A percentile compares a stretch with the other conserved stretches of the same genome.
phyloP scores from a whole-genome alignment of 768 basidiomycete species.

The Phlebiopsis flavidoalba region DNA sequence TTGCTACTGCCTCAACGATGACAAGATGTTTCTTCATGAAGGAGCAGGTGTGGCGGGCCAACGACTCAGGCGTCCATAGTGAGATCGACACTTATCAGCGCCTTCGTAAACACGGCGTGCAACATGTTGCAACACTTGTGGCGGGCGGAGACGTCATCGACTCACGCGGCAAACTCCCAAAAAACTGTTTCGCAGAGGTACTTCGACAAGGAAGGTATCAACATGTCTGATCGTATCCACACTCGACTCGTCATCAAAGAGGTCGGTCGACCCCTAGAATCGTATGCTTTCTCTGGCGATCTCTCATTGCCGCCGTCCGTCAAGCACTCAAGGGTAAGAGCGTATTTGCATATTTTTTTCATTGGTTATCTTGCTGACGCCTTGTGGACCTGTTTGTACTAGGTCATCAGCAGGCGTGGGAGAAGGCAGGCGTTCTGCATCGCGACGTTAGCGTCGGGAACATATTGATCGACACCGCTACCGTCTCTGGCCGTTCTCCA shows the following conservation, averaged over 20 bases:
- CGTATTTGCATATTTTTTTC: neutral
- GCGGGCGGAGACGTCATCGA: neutral
- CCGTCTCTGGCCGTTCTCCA: neutral
- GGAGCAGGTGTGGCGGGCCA: neutral
- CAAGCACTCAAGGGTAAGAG: neutral
- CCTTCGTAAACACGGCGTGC: neutral
- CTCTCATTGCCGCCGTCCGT: neutral
- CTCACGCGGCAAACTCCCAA: neutral
- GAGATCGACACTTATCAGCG: neutral
- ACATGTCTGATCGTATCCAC: neutral
- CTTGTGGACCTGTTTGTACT: neutral
- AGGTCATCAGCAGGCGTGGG: constrained; percentile 4
- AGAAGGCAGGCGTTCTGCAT: constrained; percentile 1
- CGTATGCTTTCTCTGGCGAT: neutral
- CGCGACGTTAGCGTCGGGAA: constrained; percentile 2
- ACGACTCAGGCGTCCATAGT: neutral
- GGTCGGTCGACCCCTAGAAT: neutral
- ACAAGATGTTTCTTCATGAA: neutral
- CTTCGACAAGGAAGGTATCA: neutral
- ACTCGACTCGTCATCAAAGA: neutral
- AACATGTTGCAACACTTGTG: neutral
- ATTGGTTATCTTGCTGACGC: no score
- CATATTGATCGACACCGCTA: neutral
- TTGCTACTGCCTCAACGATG: constrained; percentile 17
- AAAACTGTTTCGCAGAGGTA: neutral